These are phyloP conservation scores for Chlamydomonas asymmetrica DNA, from an alignment of 139 green algal species.

Conservation along the genomic window DNA sequence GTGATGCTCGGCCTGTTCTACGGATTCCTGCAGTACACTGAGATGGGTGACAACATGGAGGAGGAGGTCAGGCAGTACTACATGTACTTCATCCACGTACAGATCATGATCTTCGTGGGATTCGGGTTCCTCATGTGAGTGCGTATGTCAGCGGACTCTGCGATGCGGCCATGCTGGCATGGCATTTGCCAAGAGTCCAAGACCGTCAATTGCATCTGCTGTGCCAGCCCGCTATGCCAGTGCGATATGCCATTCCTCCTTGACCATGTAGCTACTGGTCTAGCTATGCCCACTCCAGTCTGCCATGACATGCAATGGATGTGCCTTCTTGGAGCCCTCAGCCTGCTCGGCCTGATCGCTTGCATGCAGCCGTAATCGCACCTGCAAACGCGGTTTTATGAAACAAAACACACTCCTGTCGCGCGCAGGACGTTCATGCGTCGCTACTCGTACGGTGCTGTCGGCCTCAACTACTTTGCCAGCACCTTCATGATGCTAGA, in stretches of 20 bases:
- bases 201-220: too few relatives aligned
- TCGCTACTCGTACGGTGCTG: conserved; percentile 51
- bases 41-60: not conserved
- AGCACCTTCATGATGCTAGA: conserved; percentile 57
- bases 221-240: too few relatives aligned
- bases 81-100: conserved; percentile 24
- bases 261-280: too few relatives aligned
- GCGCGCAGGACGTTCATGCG: conserved; percentile 40
- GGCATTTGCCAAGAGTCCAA: too few relatives aligned
- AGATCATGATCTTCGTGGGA: conserved; percentile 42
- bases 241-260: too few relatives aligned
- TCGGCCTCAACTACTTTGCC: conserved; percentile 61
- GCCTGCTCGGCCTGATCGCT: too few relatives aligned
- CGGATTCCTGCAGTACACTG: not conserved
- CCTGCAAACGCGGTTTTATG: not conserved
- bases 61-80: conserved; percentile 20
- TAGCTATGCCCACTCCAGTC: too few relatives aligned
- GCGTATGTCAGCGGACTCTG: not conserved
- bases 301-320: too few relatives aligned
- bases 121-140: conserved; percentile 60
- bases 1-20: conserved; percentile 6
- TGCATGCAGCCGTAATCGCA: too few relatives aligned
- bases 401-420: not conserved
- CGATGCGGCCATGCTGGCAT: not conserved
- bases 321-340: too few relatives aligned